Base-by-base conservation (phyloP, 2,329 filamentous ascomycete genomes). In the Neobulgaria alba region DNA sequence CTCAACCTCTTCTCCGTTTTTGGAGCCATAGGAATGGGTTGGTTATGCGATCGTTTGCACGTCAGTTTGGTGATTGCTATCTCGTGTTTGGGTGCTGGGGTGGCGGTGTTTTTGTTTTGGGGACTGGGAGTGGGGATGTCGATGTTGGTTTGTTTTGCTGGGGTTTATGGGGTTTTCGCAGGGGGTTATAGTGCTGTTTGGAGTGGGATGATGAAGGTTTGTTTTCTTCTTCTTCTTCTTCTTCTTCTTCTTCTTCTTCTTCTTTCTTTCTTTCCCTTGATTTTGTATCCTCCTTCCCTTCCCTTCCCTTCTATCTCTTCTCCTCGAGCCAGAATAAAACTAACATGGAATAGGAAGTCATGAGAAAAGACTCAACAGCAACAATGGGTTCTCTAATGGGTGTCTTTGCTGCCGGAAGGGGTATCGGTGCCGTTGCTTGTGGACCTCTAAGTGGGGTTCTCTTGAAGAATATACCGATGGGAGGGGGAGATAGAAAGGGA, bases 401-500 rank as follows among this genome's bases (percentile, higher is more conserved):
- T 2, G 46, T 63, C 35, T 77, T 82, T 67, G 71, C 73, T 16
- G 69, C 73, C 3, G 77, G 76, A 0, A 64, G 79, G 31, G 79
- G 78, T 0, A 62, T 82, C 1, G 79, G 79, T 1, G 80, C 80
- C 46, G 67, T 80, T 26, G 62, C 63, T 2, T 72, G 65, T 8
- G 76, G 76, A 0, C 74, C 76, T 5, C 35, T 79, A 41, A 78
- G 74, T 50, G 70, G 73, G 38, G 63, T 60, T 1, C 55, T 79
- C 35, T 55, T 79, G 16, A 59, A 58, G 31, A 63, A 63, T 1
- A 61, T 63, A 43, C n/a, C 5, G 63, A n/a, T 68, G 18, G 72
- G 64, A 63, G 54, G 57, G 42, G 62, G 58, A 18, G 53, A 15
- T 19, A 18, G 17, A 21, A n/a, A 58, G 34, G 71, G 66, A 0